phyloP scores from a whole-genome alignment of 306 rosid species.

The Acmispon strigosus region DNA sequence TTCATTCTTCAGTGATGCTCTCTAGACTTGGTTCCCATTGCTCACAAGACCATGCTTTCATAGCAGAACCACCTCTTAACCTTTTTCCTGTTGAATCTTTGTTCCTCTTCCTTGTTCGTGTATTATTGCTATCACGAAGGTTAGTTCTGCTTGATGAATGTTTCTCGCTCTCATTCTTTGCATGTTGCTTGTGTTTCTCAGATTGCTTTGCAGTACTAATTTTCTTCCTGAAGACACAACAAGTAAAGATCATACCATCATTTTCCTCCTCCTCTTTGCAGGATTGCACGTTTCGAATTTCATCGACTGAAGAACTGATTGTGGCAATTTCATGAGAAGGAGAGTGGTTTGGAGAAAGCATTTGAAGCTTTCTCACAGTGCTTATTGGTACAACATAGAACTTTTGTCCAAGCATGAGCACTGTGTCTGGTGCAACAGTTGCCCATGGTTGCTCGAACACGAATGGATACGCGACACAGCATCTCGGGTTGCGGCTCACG shows the following conservation, averaged over 20 bases:
- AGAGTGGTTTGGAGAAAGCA: conserved; percentile 34
- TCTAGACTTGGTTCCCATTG: conserved; percentile 55
- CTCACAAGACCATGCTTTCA: conserved; percentile 28
- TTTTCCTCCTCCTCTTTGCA: conserved; percentile 24
- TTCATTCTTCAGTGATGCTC: conserved; percentile 56
- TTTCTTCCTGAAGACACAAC: conserved; percentile 25
- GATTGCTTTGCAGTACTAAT: conserved; percentile 17
- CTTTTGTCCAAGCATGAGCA: conserved; percentile 51
- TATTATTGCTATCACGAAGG: conserved; percentile 8
- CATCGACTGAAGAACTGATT: conserved; percentile 1
- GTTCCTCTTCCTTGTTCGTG: conserved; percentile 23
- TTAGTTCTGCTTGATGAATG: conserved; percentile 11
- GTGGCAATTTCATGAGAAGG: not conserved
- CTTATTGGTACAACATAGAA: conserved; percentile 56
- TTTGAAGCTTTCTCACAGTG: conserved; percentile 54
- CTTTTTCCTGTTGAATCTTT: conserved; percentile 19
- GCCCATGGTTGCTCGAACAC: conserved; percentile 72
- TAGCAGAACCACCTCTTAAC: conserved; percentile 33
- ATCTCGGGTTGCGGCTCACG: conserved; percentile 41
- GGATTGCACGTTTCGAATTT: conserved; percentile 15
- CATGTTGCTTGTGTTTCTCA: conserved; percentile 1
- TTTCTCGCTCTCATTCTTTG: not conserved
- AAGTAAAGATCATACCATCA: conserved; percentile 19
- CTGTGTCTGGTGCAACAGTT: conserved; percentile 55
- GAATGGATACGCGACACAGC: no score